Conservation (phyloP, 352 stramenopile species). For the Phytophthora aleatoria region DNA sequence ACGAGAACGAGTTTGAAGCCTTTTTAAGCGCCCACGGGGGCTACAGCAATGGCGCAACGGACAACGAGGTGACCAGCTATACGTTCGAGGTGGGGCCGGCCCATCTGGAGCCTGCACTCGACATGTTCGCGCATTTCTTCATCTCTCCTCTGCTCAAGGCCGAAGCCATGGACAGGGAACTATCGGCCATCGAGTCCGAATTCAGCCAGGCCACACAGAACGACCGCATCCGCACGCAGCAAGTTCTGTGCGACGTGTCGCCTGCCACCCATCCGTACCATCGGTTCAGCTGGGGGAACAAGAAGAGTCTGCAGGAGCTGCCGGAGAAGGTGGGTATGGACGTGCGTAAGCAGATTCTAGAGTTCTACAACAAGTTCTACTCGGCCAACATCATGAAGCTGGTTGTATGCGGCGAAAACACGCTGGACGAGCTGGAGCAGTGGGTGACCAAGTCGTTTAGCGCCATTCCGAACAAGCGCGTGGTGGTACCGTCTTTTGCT, state of each 20-base stretch:
- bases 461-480: conserved; percentile 62
- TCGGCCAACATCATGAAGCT: conserved; percentile 88
- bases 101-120: conserved; percentile 69
- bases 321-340: conserved; percentile 50
- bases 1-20: conserved; percentile 93
- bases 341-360: conserved; percentile 60
- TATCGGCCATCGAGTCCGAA: conserved; percentile 89
- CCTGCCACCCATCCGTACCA: conserved; percentile 70
- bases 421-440: conserved; percentile 68
- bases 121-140: conserved; percentile 97
- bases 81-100: conserved; percentile 91
- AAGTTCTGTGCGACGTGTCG: conserved; percentile 77
- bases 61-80: conserved; percentile 93
- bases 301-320: conserved; percentile 63
- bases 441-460: conserved; percentile 71
- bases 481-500: conserved; percentile 48
- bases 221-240: conserved; percentile 69
- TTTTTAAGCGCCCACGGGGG: conserved; percentile 91
- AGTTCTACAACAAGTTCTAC: conserved; percentile 78
- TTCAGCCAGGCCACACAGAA: conserved; percentile 83
- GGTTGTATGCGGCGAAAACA: conserved; percentile 77
- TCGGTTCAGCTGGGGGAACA: conserved; percentile 88
- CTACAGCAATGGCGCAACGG: conserved; percentile 92
- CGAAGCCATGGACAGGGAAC: conserved; percentile 80
- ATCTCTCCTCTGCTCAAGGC: conserved; percentile 86